Percentiles rank a stretch among this genome's conserved stretches.
phyloP scores from a whole-genome alignment of 768 basidiomycete genomes.

The Termitomyces sp. region DNA sequence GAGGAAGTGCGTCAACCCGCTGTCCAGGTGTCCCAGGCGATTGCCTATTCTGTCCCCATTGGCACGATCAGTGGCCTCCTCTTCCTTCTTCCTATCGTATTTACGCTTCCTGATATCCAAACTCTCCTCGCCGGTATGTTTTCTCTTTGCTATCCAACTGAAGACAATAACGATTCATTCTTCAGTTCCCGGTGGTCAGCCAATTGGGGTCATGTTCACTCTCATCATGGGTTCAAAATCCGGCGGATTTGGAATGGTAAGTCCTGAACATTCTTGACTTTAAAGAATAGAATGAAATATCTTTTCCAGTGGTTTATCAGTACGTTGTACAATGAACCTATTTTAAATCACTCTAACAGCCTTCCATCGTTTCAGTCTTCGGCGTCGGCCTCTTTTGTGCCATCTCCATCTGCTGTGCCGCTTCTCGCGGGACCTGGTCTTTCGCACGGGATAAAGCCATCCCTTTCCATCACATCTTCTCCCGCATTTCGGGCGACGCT shows the following conservation, averaged over 20 bases:
- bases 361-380: conserved; percentile 34
- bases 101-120: conserved; percentile 55
- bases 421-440: conserved; percentile 69
- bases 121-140: conserved; percentile 43
- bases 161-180: background rate
- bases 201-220: conserved; percentile 57
- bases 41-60: conserved; percentile 50
- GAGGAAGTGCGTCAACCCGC: conserved; percentile 62
- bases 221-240: conserved; percentile 55
- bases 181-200: conserved; percentile 55
- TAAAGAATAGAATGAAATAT: background rate
- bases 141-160: background rate
- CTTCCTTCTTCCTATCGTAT: conserved; percentile 58
- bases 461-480: conserved; percentile 45
- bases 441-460: conserved; percentile 66
- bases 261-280: background rate
- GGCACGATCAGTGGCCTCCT: conserved; percentile 44
- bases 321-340: conserved; percentile 15
- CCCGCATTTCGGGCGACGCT: conserved; percentile 33
- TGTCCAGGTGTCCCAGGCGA: conserved; percentile 47
- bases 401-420: conserved; percentile 61
- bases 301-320: conserved; percentile 34
- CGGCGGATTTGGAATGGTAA: conserved; percentile 59
- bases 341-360: background rate
- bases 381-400: conserved; percentile 56